A percentile compares a stretch with the other conserved stretches of the same genome.
phyloP scores from a whole-genome alignment of 2,329 filamentous ascomycete genomes.

The Coleophoma crateriformis region DNA sequence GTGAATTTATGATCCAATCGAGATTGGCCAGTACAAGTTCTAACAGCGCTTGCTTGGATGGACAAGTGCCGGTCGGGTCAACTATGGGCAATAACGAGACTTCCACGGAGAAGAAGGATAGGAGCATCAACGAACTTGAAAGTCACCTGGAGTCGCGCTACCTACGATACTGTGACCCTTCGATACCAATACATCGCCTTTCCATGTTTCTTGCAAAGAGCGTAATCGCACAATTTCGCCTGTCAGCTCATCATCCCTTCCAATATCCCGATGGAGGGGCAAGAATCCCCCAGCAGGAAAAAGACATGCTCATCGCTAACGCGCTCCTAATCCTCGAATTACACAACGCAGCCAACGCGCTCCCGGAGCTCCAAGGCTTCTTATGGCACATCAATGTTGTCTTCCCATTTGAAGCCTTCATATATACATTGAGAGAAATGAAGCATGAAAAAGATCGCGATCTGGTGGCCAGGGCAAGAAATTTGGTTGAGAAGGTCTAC shows the following conservation, averaged over 20 bases:
- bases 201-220: background rate
- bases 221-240: background rate
- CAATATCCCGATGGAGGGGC: background rate
- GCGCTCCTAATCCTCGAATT: constrained; percentile 1
- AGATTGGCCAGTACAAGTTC: background rate
- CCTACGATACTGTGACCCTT: background rate
- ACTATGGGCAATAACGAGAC: background rate
- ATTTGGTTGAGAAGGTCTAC: background rate
- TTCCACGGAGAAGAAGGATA: background rate
- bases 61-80: background rate
- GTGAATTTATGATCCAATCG: background rate
- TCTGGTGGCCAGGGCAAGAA: background rate
- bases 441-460: background rate
- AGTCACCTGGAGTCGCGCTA: constrained; percentile 5
- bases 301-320: background rate
- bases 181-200: background rate
- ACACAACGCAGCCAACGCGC: background rate
- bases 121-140: constrained; percentile 2
- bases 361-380: background rate
- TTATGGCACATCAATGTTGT: constrained; percentile 2
- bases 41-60: background rate
- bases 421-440: background rate
- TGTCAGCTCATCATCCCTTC: background rate
- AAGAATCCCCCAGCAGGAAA: background rate
- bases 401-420: constrained; percentile 1